phyloP scores from a whole-genome alignment of 2,329 filamentous ascomycete genomes.

The Cladobotryum mycophilum region DNA sequence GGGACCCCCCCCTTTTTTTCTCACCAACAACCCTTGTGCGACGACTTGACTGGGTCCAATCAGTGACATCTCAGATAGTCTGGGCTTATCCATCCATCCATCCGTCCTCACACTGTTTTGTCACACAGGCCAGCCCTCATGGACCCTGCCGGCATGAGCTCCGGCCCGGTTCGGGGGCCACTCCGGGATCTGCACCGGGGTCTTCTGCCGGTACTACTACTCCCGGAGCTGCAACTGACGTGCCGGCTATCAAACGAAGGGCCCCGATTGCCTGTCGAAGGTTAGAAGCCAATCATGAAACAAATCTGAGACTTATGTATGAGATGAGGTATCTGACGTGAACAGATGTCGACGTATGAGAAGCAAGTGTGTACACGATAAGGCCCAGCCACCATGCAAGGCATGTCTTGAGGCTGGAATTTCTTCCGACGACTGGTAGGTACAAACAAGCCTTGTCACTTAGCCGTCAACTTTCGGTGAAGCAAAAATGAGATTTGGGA shows the following conservation, averaged over 20 bases:
- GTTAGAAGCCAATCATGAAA: slow-evolving; percentile 24
- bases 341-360: slow-evolving; percentile 49
- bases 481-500: slow-evolving; percentile 27
- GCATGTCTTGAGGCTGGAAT: slow-evolving; percentile 46
- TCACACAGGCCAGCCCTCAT: slow-evolving; percentile 1
- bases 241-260: slow-evolving; percentile 37
- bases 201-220: neutral
- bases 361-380: slow-evolving; percentile 49
- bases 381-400: slow-evolving; percentile 43
- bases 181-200: neutral
- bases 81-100: neutral
- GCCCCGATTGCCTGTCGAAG: slow-evolving; percentile 48
- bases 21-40: too few relatives aligned
- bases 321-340: too few relatives aligned
- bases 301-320: too few relatives aligned
- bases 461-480: too few relatives aligned
- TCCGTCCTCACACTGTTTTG: neutral
- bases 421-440: slow-evolving; percentile 34
- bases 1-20: too few relatives aligned
- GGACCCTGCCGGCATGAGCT: slow-evolving; percentile 8
- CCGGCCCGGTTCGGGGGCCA: neutral
- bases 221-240: slow-evolving; percentile 1
- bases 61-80: too few relatives aligned
- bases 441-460: too few relatives aligned
- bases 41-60: too few relatives aligned